Evolutionary conservation across 2,329 filamentous ascomycete species (phyloP), one percentile per base, ranked within the genome.

Genomic region (Ophiocordyceps unilateralis): DNA sequence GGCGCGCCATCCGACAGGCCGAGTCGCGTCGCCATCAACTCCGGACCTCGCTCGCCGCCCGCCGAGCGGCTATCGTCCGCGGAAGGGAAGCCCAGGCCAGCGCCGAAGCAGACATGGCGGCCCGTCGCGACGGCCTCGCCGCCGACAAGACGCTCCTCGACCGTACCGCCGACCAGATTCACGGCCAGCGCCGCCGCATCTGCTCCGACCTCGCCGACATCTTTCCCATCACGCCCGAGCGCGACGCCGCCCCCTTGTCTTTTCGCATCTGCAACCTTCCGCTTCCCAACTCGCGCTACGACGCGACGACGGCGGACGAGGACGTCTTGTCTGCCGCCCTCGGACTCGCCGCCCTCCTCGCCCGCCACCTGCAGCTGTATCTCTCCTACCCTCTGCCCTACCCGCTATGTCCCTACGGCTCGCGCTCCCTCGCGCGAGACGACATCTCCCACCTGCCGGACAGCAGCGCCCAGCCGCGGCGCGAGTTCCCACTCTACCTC

Each of bases 181-280:
- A 72, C 45, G 85, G 83, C n/a, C 91, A 96, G 59, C 76, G 88
- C 20, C 77, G 88, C 14, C 81, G 91, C 30, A 84, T 96, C 44
- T 88, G 86, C 58, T 80, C 91, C 50, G 87, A 94, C 49, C 67
- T 98, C 0, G 66, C 77, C 12, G 65, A 67, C 22, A 83, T 95
- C 44, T 95, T 88, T 55, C 78, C 82, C 4, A 93, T 98, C 46
- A 74, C 78, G 9, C 81, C 87, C 0, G 54, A 60, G 2, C 62
- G 67, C 1, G 62, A 66, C 8, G 65, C 64, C 12, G 66, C 72
- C 3, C 72, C 85, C 0, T 72, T 96, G 1, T 72, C 79, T 0
- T 96, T 96, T 59, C 85, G 80, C 12, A 93, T 98, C 48, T 81
- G 83, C 53, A 77, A 75, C 15, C 64, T 94, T 2, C 66, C 77